Base-by-base conservation (phyloP, 2,329 filamentous ascomycete genomes). In the Xenoacremonium recifei region DNA sequence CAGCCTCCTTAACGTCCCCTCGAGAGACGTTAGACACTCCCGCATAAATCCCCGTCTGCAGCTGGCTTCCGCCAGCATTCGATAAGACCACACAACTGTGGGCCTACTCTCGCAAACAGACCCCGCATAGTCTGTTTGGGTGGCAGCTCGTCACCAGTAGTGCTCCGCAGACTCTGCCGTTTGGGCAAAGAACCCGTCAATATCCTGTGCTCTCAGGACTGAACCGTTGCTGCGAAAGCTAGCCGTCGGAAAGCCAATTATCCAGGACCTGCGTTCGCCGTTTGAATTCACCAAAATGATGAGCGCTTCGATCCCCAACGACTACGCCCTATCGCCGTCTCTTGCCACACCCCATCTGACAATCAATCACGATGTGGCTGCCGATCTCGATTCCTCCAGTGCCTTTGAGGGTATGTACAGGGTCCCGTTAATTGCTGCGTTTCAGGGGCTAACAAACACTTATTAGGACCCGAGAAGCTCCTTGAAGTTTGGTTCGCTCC, bases 401-500 rank as follows among this genome's bases (percentile, higher is more conserved):
- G 91, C 92, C 54, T 99, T 99, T 64, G 93, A 99, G 77, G 92
- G 86, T 87, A 37, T 37, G 33, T 37, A 33, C 9, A 7, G 20
- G 18, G 2, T n/a, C 5, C 29, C 3, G 11, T 18, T 13, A 15
- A n/a, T n/a, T 16, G 18, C 25, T 30, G 19, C n/a, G 21, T 11
- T 12, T 2, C 32, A 15, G 20, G 23, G 5, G 34, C 50, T 57
- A 36, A 55, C 44, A 21, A 12, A 6, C 37, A 38, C 21, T 16
- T 32, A 18, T n/a, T 46, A 87, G 86, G 92, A 45, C 93, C 93
- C 33, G 93, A 99, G 75, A 99, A 99, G 76, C 79, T 99, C 41
- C 79, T 99, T 59, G 93, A 99, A 75, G 92, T 99, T 62, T 99
- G 93, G 93, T 97, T 99, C 66, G 86, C 87, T 44, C 83, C 91